Base-by-base conservation (phyloP, 768 basidiomycete genomes). In the Hortiboletus flavorubellus region DNA sequence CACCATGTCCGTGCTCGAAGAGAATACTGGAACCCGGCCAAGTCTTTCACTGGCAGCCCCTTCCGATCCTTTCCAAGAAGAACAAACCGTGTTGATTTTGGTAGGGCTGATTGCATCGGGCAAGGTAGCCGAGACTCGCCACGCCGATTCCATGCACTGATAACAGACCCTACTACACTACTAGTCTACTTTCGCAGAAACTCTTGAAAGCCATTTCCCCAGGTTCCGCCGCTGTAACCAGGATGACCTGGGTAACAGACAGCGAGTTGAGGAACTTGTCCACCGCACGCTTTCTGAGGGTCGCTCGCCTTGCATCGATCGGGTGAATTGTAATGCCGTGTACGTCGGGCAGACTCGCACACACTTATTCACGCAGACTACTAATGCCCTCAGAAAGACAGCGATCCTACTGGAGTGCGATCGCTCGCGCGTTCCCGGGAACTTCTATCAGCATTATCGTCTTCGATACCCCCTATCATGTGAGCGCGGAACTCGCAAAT, bases 401-500 rank as follows among this genome's bases (percentile, higher is more conserved):
- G 71, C 76, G 87, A 50, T 79, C 80, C 33, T 75, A 87, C 64
- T 93, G 89, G 90, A 86, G 85, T 61, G 68, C 79, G 58, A 89
- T 92, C 56, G 88, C 87, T 14, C 78, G 74, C 59, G 80, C 81
- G 61, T 86, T 83, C 65, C 82, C 85, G 50, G 80, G 78, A 55
- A 85, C 80, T 48, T 70, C 73, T 50, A 74, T 87, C 55, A 89
- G 87, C 82, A 80, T 87, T 71, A 79, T 92, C 72, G 83, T 87
- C 59, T 89, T 91, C 61, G 84, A 90, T 66, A 87, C 82, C 5
- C 86, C 87, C 56, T 86, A 87, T 71, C 79, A 87, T 72, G 89
- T 89, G 63, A 75, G 78, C 63, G 57, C 57, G 51, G 59, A 38
- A 37, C 23, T 44, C 46, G 46, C 50, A 18, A 18, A 31, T 26